A percentile compares a stretch with the other conserved stretches of the same genome.
phyloP scores from a whole-genome alignment of 192 early-diverging fungal genomes.

The Coemansia reversa region DNA sequence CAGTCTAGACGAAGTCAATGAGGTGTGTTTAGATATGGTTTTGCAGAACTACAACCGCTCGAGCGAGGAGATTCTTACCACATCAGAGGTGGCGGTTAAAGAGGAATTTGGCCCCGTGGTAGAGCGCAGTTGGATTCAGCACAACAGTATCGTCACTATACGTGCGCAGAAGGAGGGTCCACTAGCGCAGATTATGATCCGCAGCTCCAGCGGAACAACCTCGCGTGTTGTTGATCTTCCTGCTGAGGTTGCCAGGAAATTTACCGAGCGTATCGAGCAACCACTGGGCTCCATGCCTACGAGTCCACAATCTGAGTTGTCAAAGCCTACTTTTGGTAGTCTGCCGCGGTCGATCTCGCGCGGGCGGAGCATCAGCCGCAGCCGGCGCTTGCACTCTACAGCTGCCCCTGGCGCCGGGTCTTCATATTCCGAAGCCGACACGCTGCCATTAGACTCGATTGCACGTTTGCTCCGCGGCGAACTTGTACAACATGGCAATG shows the following conservation, averaged over 20 bases:
- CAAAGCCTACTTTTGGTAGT: constrained; percentile 37
- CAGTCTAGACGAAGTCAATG: constrained; percentile 80
- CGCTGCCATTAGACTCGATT: constrained; percentile 35
- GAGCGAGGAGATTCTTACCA: constrained; percentile 30
- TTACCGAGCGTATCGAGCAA: constrained; percentile 20
- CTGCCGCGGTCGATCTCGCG: constrained; percentile 19
- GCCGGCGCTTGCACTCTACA: constrained; percentile 28
- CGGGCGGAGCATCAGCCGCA: constrained; percentile 36
- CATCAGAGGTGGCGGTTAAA: constrained; percentile 45
- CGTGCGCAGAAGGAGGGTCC: constrained; percentile 62
- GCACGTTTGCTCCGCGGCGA: constrained; percentile 42
- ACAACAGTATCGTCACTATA: constrained; percentile 81
- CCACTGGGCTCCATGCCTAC: constrained; percentile 12
- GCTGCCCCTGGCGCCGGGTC: constrained; percentile 5
- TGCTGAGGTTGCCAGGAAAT: constrained; percentile 36
- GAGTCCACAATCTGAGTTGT: constrained; percentile 46
- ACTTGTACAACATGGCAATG: constrained; percentile 17
- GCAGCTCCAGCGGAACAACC: constrained; percentile 76
- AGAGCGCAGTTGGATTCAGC: constrained; percentile 78
- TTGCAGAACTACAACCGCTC: constrained; percentile 65
- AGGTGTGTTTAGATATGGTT: constrained; percentile 94
- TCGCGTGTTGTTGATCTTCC: constrained; percentile 59
- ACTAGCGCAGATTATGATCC: constrained; percentile 80
- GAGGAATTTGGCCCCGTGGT: constrained; percentile 53
- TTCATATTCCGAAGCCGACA: constrained; percentile 13